Evolutionary conservation across 805 yeast species (phyloP).

Genomic region (Starmerella roubikii): DNA sequence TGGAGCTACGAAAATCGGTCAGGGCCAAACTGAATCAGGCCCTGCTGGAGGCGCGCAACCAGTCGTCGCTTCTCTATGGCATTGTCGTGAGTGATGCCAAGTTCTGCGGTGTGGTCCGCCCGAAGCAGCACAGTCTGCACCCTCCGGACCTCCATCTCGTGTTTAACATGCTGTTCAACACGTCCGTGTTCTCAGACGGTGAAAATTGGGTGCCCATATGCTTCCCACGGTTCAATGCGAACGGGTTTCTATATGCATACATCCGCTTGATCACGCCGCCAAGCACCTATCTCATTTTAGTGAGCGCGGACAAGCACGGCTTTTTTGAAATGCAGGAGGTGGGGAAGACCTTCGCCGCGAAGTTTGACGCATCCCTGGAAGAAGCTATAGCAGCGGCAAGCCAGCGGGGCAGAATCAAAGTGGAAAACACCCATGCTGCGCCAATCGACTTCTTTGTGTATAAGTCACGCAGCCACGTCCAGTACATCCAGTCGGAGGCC

Average conservation of each 20-base stretch:
- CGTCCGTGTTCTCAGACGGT: constrained; percentile 36
- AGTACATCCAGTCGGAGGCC: constrained; percentile 34
- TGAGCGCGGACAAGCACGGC: constrained; percentile 61
- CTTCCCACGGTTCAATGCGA: constrained; percentile 74
- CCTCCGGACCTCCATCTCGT: constrained; percentile 71
- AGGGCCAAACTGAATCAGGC: constrained; percentile 46
- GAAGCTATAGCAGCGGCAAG: constrained; percentile 26
- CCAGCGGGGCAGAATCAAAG: constrained; percentile 4
- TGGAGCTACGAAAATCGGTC: constrained; percentile 42
- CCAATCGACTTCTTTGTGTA: constrained; percentile 66
- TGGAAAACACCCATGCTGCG: constrained; percentile 32
- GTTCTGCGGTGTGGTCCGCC: constrained; percentile 58
- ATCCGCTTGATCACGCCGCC: constrained; percentile 41
- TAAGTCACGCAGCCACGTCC: constrained; percentile 57
- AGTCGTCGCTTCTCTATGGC: constrained; percentile 56
- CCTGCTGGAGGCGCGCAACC: constrained; percentile 35
- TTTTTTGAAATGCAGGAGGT: constrained; percentile 62
- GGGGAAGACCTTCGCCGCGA: constrained; percentile 34
- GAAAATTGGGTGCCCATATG: constrained; percentile 93
- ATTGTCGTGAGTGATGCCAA: constrained; percentile 52
- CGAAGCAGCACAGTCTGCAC: constrained; percentile 61
- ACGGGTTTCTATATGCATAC: constrained; percentile 76
- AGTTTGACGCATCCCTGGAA: constrained; percentile 29
- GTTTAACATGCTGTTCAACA: constrained; percentile 53
- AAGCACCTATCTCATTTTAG: constrained; percentile 33